Percentiles rank a stretch among this genome's conserved stretches.
Evolutionary conservation across 805 yeast species (phyloP).

Genomic region (Candida tallmaniae): DNA sequence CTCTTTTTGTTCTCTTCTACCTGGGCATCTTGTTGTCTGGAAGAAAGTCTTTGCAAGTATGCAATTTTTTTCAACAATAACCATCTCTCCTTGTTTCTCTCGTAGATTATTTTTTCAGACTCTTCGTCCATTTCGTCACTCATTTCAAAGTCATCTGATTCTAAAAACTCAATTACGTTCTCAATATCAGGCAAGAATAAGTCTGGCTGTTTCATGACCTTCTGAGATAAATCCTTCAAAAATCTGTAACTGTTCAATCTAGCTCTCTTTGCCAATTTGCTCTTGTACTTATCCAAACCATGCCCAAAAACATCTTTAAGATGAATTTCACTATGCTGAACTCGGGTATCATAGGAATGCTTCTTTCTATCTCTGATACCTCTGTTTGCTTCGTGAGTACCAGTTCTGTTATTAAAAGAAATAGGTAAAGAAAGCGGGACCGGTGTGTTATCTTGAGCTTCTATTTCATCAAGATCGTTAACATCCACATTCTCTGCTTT

Average conservation of each 20-base stretch:
- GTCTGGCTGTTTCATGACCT: slow-evolving; percentile 34
- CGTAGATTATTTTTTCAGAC: slow-evolving; percentile 33
- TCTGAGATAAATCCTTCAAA: slow-evolving; percentile 51
- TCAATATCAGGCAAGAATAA: slow-evolving; percentile 53
- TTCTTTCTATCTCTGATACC: slow-evolving; percentile 84
- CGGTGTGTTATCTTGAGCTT: slow-evolving; percentile 21
- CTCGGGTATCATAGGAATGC: slow-evolving; percentile 76
- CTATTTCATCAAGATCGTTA: slow-evolving; percentile 23
- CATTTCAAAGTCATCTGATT: slow-evolving; percentile 37
- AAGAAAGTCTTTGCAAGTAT: slow-evolving; percentile 63
- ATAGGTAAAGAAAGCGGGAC: slow-evolving; percentile 34
- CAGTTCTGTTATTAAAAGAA: slow-evolving; percentile 88
- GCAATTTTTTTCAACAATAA: slow-evolving; percentile 63
- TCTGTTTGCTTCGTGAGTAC: slow-evolving; percentile 62
- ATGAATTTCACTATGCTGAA: slow-evolving; percentile 63
- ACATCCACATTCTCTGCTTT: slow-evolving; percentile 16
- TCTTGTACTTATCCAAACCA: slow-evolving; percentile 63
- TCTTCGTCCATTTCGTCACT: slow-evolving; percentile 34
- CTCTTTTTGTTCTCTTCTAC: slow-evolving; percentile 38
- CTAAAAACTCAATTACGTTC: slow-evolving; percentile 53
- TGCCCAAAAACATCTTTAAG: slow-evolving; percentile 69
- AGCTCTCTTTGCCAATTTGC: slow-evolving; percentile 42
- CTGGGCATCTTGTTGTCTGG: slow-evolving; percentile 40
- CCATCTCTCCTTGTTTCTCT: slow-evolving; percentile 60
- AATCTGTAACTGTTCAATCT: slow-evolving; percentile 52